Base-by-base conservation (phyloP, 2,329 filamentous ascomycete genomes). In the Fonsecaea monophora region DNA sequence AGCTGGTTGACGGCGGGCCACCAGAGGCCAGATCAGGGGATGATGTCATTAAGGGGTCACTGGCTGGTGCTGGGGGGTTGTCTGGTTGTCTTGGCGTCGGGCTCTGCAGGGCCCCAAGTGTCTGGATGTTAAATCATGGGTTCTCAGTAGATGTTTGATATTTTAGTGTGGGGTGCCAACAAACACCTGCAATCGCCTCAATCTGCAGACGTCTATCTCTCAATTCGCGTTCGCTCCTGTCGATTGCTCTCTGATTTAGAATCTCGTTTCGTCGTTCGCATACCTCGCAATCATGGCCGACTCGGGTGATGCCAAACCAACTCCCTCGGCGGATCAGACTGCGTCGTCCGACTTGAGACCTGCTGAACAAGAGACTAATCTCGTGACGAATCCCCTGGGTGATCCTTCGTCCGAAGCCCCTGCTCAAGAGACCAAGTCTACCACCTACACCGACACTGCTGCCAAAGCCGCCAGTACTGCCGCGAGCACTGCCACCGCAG, bases 391-490 rank as follows among this genome's bases (percentile, higher is more conserved):
- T 50, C 67, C 70, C n/a, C 57, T 69, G 40, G 68, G 68, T 40
- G 63, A 68, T 38, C 50, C 62, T 37, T 61, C 64, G 15, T 61
- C 62, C 30, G 66, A 70, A 60, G 64, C 66, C 48, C 64, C 70
- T 30, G 55, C 64, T 53, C 64, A 61, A 55, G 67, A 69, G n/a
- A 59, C 57, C 50, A 65, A 61, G 57, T 67, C 72, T n/a, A 61
- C 70, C 25, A 64, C 68, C n/a, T 59, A 65, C 38, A 64, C 71
- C 42, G 70, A 71, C 30, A 64, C 64, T 61, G 70, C 68, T 3
- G 60, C 70, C 48, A 72, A 71, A 59, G 64, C 68, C 42, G 65
- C 74, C 21, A 70, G 65, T 34, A 72, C 57, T 50, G 70, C 69
- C 10, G 64, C 72, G 34, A 68, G 54, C 13, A 65, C 71, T 53